Evolutionary conservation across 148 eudicot genomes (phyloP), one percentile per base, ranked within the genome.

Genomic region (Rhododendron griersonianum): DNA sequence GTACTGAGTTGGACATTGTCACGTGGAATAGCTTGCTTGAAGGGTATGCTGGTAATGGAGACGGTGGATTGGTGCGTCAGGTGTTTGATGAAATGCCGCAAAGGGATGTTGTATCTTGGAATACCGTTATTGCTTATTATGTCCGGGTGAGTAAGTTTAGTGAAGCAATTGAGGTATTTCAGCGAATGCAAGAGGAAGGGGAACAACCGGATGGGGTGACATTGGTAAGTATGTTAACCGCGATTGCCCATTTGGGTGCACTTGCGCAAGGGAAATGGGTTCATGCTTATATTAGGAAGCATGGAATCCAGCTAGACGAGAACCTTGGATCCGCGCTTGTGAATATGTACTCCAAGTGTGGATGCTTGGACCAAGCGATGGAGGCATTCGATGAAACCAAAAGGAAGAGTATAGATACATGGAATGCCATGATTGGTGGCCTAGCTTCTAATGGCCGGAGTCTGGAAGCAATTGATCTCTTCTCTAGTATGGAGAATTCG

Each of bases 281-380:
- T 82, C 81, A 82, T 45, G 85, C 88, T 51, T 86, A 57, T 59
- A 86, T 82, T 74, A 73, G 81, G 73, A 86, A 76, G 37, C 73
- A 82, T n/a, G 61, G 80, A 37, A 75, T 82, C 21, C 37, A 59
- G 84, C 21, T 86, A 15, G 84, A 82, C 47, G 82, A 59, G 73
- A 81, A 71, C 71, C 76, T 86, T 21, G 88, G 85, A 5, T 81
- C 88, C 0, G 82, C 88, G n/a, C 85, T 86, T 47, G 82, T 86
- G 15, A 53, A 82, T 53, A 86, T 86, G 88, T 86, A 86, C 61
- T 81, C 87, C 41, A 86, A 81, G 69, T 81, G 88, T 86, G 88
- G 88, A 23, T 82, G 82, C 48, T 51, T 86, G 47, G 88, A 82
- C 4, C 74, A 80, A 37, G 88, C 85, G 13, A n/a, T 15, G 19